These are phyloP conservation scores for Thyridium curvatum DNA, from an alignment of 2,329 filamentous ascomycete genomes.

Conservation along the genomic window DNA sequence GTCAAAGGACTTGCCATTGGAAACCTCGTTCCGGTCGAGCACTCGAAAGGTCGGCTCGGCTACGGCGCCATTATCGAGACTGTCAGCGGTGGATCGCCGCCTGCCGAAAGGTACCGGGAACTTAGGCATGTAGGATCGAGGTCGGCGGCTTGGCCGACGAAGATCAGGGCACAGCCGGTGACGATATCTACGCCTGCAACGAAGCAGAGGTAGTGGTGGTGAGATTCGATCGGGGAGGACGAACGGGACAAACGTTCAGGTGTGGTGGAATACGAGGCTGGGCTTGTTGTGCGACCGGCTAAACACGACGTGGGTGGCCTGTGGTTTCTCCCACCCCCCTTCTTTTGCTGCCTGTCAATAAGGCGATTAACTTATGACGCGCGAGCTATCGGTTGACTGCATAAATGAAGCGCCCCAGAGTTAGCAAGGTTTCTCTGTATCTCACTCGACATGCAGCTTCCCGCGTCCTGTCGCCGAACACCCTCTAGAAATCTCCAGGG, in stretches of 20 bases:
- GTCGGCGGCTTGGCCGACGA: constrained; percentile 9
- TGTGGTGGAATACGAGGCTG: constrained; percentile 9
- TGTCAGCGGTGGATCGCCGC: constrained; percentile 55
- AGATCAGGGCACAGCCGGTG: constrained; percentile 7
- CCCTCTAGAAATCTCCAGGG: no score
- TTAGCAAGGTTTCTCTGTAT: no score
- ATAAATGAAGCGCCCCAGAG: no score
- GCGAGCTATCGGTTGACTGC: no score
- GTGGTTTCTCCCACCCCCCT: no score
- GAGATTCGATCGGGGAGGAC: constrained; percentile 1
- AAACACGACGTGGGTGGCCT: not conserved
- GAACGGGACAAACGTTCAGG: constrained; percentile 1
- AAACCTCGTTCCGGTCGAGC: constrained; percentile 44
- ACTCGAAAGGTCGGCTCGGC: constrained; percentile 52
- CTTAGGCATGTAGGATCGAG: constrained; percentile 50
- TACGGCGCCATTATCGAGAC: constrained; percentile 43
- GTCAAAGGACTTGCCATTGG: constrained; percentile 42
- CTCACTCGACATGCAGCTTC: no score
- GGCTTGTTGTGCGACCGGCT: not conserved
- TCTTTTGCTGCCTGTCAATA: not conserved
- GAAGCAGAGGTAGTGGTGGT: not conserved
- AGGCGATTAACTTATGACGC: not conserved
- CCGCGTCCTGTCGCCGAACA: no score
- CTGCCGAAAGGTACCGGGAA: constrained; percentile 52
- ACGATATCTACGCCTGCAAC: not conserved